phyloP scores from a whole-genome alignment of 257 asterid species.

The Prunella vulgaris region DNA sequence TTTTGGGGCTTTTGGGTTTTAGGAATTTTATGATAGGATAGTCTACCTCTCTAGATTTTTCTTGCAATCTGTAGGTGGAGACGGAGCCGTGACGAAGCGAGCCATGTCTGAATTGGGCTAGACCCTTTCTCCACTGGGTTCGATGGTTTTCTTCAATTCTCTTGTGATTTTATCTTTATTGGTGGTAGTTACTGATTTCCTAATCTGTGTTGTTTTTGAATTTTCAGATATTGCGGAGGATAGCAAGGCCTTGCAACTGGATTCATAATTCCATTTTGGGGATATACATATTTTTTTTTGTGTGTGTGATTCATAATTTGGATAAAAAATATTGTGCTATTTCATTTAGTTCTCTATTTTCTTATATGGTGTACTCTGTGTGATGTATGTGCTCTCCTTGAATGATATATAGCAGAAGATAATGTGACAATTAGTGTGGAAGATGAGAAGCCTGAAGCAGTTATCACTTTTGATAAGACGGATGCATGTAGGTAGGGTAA shows the following conservation, averaged over 20 bases:
- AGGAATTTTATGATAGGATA: too few species aligned
- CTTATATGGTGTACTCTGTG: not conserved
- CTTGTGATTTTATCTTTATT: not conserved
- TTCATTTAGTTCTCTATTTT: not conserved
- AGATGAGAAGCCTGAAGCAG: conserved; percentile 32
- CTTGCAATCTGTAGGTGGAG: too few species aligned
- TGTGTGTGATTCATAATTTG: not conserved
- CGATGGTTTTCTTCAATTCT: not conserved
- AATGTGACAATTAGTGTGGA: conserved; percentile 20
- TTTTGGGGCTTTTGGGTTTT: too few species aligned
- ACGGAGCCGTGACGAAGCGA: too few species aligned
- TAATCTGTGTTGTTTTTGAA: not conserved
- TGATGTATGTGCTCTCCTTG: conserved; percentile 14
- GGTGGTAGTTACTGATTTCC: not conserved
- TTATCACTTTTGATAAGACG: conserved; percentile 22
- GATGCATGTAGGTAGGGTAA: conserved; percentile 21
- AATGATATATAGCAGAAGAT: conserved; percentile 36
- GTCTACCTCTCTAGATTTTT: too few species aligned
- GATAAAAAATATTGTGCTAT: not conserved
- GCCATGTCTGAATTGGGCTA: conserved; percentile 30
- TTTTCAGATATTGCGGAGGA: conserved; percentile 75
- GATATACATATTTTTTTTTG: not conserved
- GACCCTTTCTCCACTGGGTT: conserved; percentile 25
- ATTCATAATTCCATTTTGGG: conserved; percentile 26
- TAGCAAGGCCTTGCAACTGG: conserved; percentile 84